These are phyloP conservation scores for Firmiana major DNA, from an alignment of 345 rosid species.

Conservation along the genomic window DNA sequence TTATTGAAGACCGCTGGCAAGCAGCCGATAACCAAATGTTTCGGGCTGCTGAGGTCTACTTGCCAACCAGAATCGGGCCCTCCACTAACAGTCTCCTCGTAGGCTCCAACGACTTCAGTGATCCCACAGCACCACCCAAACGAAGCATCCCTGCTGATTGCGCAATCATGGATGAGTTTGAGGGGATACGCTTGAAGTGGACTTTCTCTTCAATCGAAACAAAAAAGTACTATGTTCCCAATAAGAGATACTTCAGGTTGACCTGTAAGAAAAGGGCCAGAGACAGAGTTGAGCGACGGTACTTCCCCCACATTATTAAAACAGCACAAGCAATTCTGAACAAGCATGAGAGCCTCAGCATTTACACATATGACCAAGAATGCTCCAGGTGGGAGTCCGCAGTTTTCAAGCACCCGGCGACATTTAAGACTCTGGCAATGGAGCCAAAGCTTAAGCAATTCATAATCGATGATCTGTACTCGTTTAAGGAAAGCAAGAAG, in stretches of 20 bases:
- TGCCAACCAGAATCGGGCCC: constrained; percentile 23
- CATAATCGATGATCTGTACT: constrained; percentile 15
- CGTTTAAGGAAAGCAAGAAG: not conserved
- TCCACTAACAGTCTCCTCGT: constrained; percentile 21
- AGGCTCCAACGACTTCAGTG: constrained; percentile 27
- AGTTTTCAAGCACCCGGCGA: constrained; percentile 18
- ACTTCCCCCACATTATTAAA: constrained; percentile 22
- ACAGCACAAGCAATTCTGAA: constrained; percentile 17
- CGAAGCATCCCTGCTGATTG: constrained; percentile 21
- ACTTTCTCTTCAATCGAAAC: constrained; percentile 20
- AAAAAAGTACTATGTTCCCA: not conserved
- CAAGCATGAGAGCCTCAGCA: constrained; percentile 18
- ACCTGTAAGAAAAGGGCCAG: constrained; percentile 20
- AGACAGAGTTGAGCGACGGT: constrained; percentile 12
- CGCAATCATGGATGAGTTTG: constrained; percentile 20
- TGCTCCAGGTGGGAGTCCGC: constrained; percentile 16
- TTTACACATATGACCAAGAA: constrained; percentile 28
- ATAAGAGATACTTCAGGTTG: constrained; percentile 18
- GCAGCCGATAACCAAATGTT: constrained; percentile 31
- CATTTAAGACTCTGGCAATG: constrained; percentile 18
- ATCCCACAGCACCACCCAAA: constrained; percentile 24
- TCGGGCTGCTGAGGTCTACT: constrained; percentile 27
- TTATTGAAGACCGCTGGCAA: constrained; percentile 37
- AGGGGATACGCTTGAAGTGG: constrained; percentile 26
- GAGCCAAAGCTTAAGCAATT: constrained; percentile 9